Evolutionary conservation across 2,329 filamentous ascomycete species (phyloP), one percentile per base, ranked within the genome.

Genomic region (Xylariales sp.): DNA sequence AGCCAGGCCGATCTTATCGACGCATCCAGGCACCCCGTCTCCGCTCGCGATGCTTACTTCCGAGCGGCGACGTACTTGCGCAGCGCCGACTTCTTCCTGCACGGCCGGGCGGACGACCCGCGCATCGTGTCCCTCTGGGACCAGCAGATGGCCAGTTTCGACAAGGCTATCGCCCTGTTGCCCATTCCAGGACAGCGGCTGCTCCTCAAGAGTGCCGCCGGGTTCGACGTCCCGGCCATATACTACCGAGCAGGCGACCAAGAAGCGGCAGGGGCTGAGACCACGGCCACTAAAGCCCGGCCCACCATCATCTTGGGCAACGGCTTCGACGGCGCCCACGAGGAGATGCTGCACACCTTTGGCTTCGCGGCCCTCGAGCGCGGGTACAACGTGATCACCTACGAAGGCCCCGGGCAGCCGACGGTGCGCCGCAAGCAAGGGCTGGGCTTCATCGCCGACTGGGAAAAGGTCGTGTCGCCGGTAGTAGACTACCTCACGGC

Each of bases 391-490:
- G 55, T 58, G 19, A 55, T 71, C 10, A 62, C 62, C 0, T 73
- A 67, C 43, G 68, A 72, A 31, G 69, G 69, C 0, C 69, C 68
- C 0, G 68, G 68, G 0, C 68, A 72, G 43, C 56, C 59, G 4
- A 61, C 53, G 0, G 60, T 66, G 2, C 60, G 63, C 8, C 60
- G 69, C 1, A 40, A 61, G 0, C 63, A 72, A 24, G 46, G 55
- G 4, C 31, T 69, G 1, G 65, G 62, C 4, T 72, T 71, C 45
- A 66, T 37, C 2, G 7, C 25, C 10, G 11, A 37, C 2, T 37
- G 34, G 34, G 20, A 19, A 1, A 25, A 37, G 13, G 34, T 37
- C n/a, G 34, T 37, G 12, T 18, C 25, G 8, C 23, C 34, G 2
- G 17, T 37, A 0, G 34, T 37, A 10, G 25, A 37, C 18, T 24